Evolutionary conservation across 2,329 filamentous ascomycete species (phyloP), one percentile per base, ranked within the genome.

Genomic region (Botrytis byssoidea): DNA sequence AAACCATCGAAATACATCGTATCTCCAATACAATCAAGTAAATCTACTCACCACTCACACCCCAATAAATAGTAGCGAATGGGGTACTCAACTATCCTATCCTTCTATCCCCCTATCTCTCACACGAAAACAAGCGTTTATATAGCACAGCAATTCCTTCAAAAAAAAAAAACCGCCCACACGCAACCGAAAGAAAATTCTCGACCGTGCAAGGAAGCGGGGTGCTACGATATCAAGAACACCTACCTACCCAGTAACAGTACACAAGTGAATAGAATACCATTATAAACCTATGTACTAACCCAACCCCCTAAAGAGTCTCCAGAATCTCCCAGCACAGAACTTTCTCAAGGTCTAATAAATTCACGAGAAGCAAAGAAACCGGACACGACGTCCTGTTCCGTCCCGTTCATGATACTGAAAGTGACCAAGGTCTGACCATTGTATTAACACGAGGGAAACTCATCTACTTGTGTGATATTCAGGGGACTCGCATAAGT

Each of bases 131-230:
- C 10, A 3, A 0, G 25, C 48, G 1, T n/a, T 14, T n/a, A n/a
- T 51, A 51, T 51, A 40, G 37, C 37, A 14, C 48, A 51, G 10
- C 22, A 0, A 25, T 51, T 2, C 25, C 3, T 1, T 51, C 48
- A 22, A 51, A 10, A n/a, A 9, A 3, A 25, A n/a, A n/a, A n/a
- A n/a, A n/a, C n/a, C n/a, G 1, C 20, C 22, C 48, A 0, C 10
- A 51, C 48, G 10, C 48, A 14, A 25, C 8, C 20, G 22, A 4
- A 48, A 25, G 8, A 4, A 25, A n/a, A 51, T 14, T 14, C 46
- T 51, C 6, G 1, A 25, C 1, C 48, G 14, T n/a, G 48, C 4
- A 51, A 25, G 10, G 12, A 14, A n/a, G 25, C 48, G 48, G 48
- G 4, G 48, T n/a, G 14, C 22, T n/a, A 6, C 48, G 25, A 51